Evolutionary conservation across 1,284 basidiomycete genomes (phyloP).

Genomic region (Sanghuangporus baumii): DNA sequence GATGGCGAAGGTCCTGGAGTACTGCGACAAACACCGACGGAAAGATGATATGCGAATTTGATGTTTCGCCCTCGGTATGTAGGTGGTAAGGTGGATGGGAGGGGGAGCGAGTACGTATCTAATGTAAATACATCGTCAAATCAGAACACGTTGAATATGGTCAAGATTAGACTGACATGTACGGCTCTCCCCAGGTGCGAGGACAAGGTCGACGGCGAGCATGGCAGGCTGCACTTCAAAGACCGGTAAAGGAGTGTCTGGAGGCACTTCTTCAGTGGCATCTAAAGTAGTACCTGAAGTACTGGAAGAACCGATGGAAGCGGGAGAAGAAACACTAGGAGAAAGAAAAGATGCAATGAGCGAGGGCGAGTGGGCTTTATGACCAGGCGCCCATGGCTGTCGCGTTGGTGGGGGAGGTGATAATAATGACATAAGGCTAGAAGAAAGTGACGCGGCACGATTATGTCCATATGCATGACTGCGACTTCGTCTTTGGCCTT

Average conservation of each 20-base stretch:
- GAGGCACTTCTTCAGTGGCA: slow-evolving; percentile 44
- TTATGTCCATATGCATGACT: slow-evolving; percentile 30
- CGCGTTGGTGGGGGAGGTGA: slow-evolving; percentile 31
- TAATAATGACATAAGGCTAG: slow-evolving; percentile 50
- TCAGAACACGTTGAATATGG: slow-evolving; percentile 1
- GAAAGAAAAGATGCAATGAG: slow-evolving; percentile 13
- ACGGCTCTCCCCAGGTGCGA: slow-evolving; percentile 75
- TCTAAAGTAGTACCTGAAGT: slow-evolving; percentile 17
- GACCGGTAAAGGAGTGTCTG: slow-evolving; percentile 69
- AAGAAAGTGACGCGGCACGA: slow-evolving; percentile 49
- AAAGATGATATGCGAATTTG: slow-evolving; percentile 84
- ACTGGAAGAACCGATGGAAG: neutral
- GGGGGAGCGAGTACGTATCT: slow-evolving; percentile 74
- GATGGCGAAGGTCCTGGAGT: neutral
- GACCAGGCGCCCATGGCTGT: slow-evolving; percentile 18
- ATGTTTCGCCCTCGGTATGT: slow-evolving; percentile 83
- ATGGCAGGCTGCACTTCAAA: slow-evolving; percentile 80
- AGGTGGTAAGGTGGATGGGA: slow-evolving; percentile 83
- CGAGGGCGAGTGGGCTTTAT: slow-evolving; percentile 13
- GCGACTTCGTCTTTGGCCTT: neutral
- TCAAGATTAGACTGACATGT: slow-evolving; percentile 54
- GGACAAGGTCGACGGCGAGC: slow-evolving; percentile 74
- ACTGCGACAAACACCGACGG: slow-evolving; percentile 78
- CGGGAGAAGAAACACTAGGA: slow-evolving; percentile 14
- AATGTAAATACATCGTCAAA: slow-evolving; percentile 2